Conservation (phyloP, 1,284 basidiomycete species). For the Pyrrhoderma lamaoense region DNA sequence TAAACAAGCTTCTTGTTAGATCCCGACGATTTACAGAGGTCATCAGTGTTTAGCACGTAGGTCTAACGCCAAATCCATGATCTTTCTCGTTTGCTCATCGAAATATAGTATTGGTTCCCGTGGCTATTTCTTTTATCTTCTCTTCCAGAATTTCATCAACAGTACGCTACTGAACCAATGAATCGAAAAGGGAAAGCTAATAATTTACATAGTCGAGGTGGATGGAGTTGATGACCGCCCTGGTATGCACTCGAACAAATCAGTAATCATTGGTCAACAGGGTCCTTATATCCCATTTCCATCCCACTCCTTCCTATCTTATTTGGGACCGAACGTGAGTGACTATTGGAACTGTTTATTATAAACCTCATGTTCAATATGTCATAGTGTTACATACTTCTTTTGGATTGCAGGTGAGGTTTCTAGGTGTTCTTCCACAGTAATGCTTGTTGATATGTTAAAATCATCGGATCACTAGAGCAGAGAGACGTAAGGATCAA, state of each 20-base stretch:
- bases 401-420: constrained; percentile 78
- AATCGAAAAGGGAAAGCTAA: not conserved
- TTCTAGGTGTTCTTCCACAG: not conserved
- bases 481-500: constrained; percentile 78
- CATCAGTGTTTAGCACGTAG: constrained; percentile 72
- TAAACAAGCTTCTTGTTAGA: constrained; percentile 39
- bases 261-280: constrained; percentile 63
- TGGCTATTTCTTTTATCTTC: constrained; percentile 85
- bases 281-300: constrained; percentile 76
- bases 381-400: constrained; percentile 47
- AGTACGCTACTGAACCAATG: constrained; percentile 36
- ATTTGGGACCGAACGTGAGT: constrained; percentile 53
- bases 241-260: constrained; percentile 59
- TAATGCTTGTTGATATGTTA: constrained; percentile 5
- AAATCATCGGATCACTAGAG: constrained; percentile 37
- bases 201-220: constrained; percentile 42
- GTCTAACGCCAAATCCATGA: constrained; percentile 21
- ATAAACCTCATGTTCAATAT: too few relatives aligned
- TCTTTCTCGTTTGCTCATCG: not conserved
- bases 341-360: too few relatives aligned
- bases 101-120: constrained; percentile 62
- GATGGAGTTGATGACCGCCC: constrained; percentile 63
- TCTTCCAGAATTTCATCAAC: constrained; percentile 89
- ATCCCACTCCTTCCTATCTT: constrained; percentile 75
- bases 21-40: constrained; percentile 73